A percentile compares a stretch with the other conserved stretches of the same genome.
phyloP scores from a whole-genome alignment of 805 yeast genomes.

The Candida koratica region DNA sequence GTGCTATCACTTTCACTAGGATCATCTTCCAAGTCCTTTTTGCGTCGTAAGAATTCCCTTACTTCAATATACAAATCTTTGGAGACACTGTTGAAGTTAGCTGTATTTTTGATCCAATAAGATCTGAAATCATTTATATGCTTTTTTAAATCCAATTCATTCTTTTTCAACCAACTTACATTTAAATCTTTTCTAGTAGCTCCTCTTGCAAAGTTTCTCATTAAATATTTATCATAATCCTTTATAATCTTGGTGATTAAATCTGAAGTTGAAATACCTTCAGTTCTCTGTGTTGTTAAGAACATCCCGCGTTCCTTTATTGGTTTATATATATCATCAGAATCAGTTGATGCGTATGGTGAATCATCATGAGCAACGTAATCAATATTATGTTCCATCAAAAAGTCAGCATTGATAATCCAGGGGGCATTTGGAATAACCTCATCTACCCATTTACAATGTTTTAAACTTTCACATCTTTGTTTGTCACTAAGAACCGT shows the following conservation, averaged over 20 bases:
- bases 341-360: conserved; percentile 86
- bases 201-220: conserved; percentile 97
- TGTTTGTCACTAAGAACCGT: conserved; percentile 88
- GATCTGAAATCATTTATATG: conserved; percentile 85
- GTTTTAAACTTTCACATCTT: conserved; percentile 84
- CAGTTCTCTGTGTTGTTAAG: conserved; percentile 92
- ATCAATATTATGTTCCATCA: conserved; percentile 77
- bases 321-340: conserved; percentile 90
- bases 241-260: conserved; percentile 92
- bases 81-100: conserved; percentile 64
- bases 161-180: conserved; percentile 96
- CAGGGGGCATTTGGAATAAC: conserved; percentile 94
- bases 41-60: conserved; percentile 61
- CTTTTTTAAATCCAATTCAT: conserved; percentile 89
- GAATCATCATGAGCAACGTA: conserved; percentile 97
- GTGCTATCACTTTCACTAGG: conserved; percentile 2
- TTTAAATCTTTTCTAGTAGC: conserved; percentile 95
- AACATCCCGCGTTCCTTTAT: conserved; percentile 89
- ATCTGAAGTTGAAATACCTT: conserved; percentile 93
- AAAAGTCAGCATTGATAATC: conserved; percentile 82
- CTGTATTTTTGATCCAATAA: conserved; percentile 75
- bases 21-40: conserved; percentile 22
- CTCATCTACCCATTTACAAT: conserved; percentile 97
- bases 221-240: conserved; percentile 92
- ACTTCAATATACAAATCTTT: conserved; percentile 83